These are phyloP conservation scores for Penicillium sp. DNA, from an alignment of 2,329 filamentous ascomycete species.

Conservation along the genomic window DNA sequence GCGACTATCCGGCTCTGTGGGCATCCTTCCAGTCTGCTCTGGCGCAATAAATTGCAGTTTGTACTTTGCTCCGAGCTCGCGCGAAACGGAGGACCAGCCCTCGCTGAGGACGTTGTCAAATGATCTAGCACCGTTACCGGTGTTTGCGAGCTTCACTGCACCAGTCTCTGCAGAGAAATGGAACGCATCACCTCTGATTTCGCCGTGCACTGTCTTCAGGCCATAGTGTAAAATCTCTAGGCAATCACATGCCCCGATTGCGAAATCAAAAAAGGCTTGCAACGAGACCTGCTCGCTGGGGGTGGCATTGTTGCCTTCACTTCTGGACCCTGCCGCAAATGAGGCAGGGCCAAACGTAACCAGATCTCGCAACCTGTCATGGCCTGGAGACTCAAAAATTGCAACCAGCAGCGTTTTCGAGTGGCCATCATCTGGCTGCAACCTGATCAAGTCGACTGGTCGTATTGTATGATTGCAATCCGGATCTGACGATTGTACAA, in stretches of 20 bases:
- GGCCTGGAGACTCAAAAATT: conserved; percentile 75
- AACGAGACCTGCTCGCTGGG: conserved; percentile 65
- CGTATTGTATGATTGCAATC: conserved; percentile 72
- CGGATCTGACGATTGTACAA: conserved; percentile 69
- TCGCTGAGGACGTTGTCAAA: conserved; percentile 90
- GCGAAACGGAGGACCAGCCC: conserved; percentile 80
- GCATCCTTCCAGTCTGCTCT: conserved; percentile 90
- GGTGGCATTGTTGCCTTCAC: conserved; percentile 45
- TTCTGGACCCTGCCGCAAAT: conserved; percentile 57
- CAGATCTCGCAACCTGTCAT: conserved; percentile 67
- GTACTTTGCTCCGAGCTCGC: conserved; percentile 79
- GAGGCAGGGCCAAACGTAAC: conserved; percentile 76
- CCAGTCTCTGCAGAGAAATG: conserved; percentile 73
- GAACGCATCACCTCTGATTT: conserved; percentile 86
- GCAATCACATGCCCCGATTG: conserved; percentile 81
- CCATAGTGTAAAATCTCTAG: conserved; percentile 89
- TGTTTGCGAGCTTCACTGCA: conserved; percentile 74
- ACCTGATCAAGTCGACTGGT: conserved; percentile 73
- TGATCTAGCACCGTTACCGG: conserved; percentile 79
- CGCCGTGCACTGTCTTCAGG: conserved; percentile 81
- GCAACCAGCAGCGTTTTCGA: conserved; percentile 70
- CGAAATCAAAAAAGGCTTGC: conserved; percentile 80
- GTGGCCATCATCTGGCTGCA: conserved; percentile 67
- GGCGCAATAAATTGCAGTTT: conserved; percentile 91
- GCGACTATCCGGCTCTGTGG: conserved; percentile 83